These are phyloP conservation scores for Capronia americana DNA, from an alignment of 2,329 filamentous ascomycete species.

Conservation along the genomic window DNA sequence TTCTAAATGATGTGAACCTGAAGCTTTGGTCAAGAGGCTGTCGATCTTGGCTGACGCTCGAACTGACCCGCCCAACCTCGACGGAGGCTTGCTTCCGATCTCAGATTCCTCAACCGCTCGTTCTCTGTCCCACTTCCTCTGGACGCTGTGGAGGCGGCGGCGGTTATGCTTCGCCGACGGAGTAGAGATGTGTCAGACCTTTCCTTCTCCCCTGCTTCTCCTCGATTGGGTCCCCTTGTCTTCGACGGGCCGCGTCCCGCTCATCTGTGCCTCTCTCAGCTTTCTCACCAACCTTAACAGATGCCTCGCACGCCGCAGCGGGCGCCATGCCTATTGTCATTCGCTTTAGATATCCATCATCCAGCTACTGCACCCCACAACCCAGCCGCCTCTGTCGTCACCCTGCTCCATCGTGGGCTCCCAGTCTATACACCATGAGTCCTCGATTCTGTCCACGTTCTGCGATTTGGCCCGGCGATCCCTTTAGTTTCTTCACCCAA, in stretches of 20 bases:
- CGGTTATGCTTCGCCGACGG: background rate
- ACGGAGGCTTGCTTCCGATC: background rate
- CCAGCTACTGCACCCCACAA: background rate
- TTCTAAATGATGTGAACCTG: background rate
- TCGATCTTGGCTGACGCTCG: slow-evolving; percentile 4
- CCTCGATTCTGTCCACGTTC: slow-evolving; percentile 3
- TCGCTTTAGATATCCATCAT: background rate
- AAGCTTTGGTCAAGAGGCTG: slow-evolving; percentile 4
- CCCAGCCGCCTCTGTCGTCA: slow-evolving; percentile 5
- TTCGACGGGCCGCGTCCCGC: background rate
- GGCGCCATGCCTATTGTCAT: background rate
- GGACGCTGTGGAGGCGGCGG: background rate
- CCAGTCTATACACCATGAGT: slow-evolving; percentile 3
- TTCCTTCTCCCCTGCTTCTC: background rate
- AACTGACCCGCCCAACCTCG: background rate
- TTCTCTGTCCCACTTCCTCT: background rate
- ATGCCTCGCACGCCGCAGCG: background rate
- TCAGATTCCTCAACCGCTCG: background rate
- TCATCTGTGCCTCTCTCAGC: background rate
- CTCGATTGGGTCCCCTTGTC: background rate
- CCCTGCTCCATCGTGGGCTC: background rate
- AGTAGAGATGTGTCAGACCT: background rate
- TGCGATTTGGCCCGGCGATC: background rate
- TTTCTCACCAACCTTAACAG: slow-evolving; percentile 1
- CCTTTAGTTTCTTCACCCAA: background rate